A percentile compares a stretch with the other conserved stretches of the same genome.
Conservation (phyloP, 352 stramenopile genomes). For the Pythium aquatile region DNA sequence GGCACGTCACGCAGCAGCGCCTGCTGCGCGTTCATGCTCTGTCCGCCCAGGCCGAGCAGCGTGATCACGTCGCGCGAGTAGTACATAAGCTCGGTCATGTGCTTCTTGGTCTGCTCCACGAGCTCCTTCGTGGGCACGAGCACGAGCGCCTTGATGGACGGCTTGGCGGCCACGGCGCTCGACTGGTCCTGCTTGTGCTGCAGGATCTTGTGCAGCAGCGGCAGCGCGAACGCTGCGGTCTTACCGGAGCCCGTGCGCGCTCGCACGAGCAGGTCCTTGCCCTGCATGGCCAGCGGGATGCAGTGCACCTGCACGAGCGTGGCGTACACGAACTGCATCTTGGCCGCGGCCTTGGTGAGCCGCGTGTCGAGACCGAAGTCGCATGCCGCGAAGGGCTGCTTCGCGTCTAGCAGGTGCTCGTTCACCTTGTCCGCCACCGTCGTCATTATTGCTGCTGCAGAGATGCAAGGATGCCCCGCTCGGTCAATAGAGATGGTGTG, state of each 20-base stretch:
- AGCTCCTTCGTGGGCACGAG: slow-evolving; percentile 97
- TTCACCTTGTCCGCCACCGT: slow-evolving; percentile 52
- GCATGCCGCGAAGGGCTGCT: slow-evolving; percentile 75
- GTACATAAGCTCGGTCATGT: slow-evolving; percentile 94
- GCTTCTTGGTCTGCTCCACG: slow-evolving; percentile 92
- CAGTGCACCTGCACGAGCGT: slow-evolving; percentile 95
- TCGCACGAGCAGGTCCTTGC: slow-evolving; percentile 92
- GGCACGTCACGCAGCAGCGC: slow-evolving; percentile 82
- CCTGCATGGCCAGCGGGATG: slow-evolving; percentile 91
- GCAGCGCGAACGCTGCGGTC: slow-evolving; percentile 92
- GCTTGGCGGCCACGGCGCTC: slow-evolving; percentile 30
- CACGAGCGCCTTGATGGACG: slow-evolving; percentile 86
- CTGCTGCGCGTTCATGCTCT: slow-evolving; percentile 90
- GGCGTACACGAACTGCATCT: slow-evolving; percentile 92
- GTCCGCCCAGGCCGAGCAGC: slow-evolving; percentile 87
- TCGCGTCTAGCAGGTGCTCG: slow-evolving; percentile 70
- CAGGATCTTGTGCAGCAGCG: slow-evolving; percentile 92
- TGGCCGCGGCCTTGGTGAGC: slow-evolving; percentile 90
- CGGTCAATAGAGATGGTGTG: slow-evolving; percentile 5
- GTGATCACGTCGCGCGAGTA: slow-evolving; percentile 96
- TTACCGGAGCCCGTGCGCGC: slow-evolving; percentile 93
- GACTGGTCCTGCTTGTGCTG: slow-evolving; percentile 70
- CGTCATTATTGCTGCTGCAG: slow-evolving; percentile 24
- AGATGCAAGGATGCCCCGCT: not conserved
- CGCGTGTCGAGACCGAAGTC: slow-evolving; percentile 91